Evolutionary conservation across 2,329 filamentous ascomycete genomes (phyloP).

Genomic region (Diplodia mutila): DNA sequence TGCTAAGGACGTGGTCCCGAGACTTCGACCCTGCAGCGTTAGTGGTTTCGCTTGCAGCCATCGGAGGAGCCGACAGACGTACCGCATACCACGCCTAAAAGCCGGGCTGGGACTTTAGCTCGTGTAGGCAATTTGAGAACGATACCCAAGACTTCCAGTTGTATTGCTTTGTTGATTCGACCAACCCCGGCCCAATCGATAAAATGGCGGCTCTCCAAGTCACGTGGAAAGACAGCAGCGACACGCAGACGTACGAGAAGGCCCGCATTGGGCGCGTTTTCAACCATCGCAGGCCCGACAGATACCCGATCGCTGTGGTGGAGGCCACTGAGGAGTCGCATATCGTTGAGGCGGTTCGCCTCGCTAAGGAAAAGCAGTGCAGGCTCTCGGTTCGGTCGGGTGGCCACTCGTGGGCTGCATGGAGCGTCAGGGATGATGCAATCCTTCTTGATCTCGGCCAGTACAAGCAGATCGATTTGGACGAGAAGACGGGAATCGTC

Average conservation of each 20-base stretch:
- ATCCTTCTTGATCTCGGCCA: slow-evolving; percentile 50
- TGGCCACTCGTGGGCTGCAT: slow-evolving; percentile 56
- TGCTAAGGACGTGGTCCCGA: slow-evolving; percentile 15
- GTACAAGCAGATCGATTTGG: slow-evolving; percentile 46
- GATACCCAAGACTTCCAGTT: not conserved
- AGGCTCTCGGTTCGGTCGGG: slow-evolving; percentile 54
- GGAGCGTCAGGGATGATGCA: slow-evolving; percentile 54
- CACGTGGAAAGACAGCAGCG: slow-evolving; percentile 28
- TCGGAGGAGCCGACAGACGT: not conserved
- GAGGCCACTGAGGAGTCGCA: slow-evolving; percentile 41
- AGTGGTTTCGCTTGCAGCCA: not conserved
- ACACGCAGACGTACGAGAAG: slow-evolving; percentile 38
- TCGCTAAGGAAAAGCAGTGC: slow-evolving; percentile 42
- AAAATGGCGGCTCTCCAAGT: slow-evolving; percentile 26
- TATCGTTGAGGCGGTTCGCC: slow-evolving; percentile 35
- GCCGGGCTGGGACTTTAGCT: not conserved
- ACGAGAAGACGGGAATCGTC: slow-evolving; percentile 45
- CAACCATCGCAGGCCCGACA: slow-evolving; percentile 47
- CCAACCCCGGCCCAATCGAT: not conserved
- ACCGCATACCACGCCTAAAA: slow-evolving; percentile 10
- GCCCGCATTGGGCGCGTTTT: slow-evolving; percentile 50
- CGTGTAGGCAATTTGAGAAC: not conserved
- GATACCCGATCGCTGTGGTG: slow-evolving; percentile 49
- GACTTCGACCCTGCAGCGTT: slow-evolving; percentile 5
- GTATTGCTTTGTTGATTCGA: not conserved